phyloP scores from a whole-genome alignment of 148 eudicot genomes.

The Silene uniflora region DNA sequence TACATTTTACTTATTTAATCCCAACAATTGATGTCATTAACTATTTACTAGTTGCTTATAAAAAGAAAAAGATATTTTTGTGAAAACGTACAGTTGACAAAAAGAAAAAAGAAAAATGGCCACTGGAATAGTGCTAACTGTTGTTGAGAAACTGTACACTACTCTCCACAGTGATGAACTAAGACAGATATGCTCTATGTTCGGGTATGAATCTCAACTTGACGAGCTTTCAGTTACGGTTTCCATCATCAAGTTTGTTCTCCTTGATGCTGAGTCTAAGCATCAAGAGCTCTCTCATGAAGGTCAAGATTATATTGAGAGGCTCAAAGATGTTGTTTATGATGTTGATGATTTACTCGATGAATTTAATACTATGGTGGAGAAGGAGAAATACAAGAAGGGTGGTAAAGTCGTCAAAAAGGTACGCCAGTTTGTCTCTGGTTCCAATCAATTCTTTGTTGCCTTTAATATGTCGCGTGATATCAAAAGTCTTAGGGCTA shows the following conservation, averaged over 20 bases:
- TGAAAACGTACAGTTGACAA: not conserved
- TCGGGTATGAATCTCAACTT: not conserved
- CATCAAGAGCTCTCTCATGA: not conserved
- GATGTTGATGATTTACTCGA: not conserved
- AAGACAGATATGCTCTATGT: not conserved
- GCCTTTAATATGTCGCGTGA: not conserved
- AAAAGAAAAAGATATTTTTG: not conserved
- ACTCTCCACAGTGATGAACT: not conserved
- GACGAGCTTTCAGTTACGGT: not conserved
- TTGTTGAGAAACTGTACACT: not conserved
- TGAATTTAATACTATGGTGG: not conserved
- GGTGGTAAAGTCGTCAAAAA: not conserved
- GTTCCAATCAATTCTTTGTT: slow-evolving; percentile 5
- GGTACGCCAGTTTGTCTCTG: slow-evolving; percentile 12
- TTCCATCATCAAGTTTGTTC: not conserved
- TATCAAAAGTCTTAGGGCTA: not conserved
- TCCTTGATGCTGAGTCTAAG: not conserved
- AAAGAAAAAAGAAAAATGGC: not conserved
- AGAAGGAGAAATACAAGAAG: not conserved
- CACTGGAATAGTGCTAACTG: not conserved
- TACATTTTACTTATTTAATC: not conserved
- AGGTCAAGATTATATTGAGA: not conserved
- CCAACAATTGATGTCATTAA: not conserved
- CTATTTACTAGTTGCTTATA: not conserved
- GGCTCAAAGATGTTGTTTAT: slow-evolving; percentile 1